A percentile compares a stretch with the other conserved stretches of the same genome.
Evolutionary conservation across 1,139 yeast genomes (phyloP).

Genomic region (Suhomyces terraborum): DNA sequence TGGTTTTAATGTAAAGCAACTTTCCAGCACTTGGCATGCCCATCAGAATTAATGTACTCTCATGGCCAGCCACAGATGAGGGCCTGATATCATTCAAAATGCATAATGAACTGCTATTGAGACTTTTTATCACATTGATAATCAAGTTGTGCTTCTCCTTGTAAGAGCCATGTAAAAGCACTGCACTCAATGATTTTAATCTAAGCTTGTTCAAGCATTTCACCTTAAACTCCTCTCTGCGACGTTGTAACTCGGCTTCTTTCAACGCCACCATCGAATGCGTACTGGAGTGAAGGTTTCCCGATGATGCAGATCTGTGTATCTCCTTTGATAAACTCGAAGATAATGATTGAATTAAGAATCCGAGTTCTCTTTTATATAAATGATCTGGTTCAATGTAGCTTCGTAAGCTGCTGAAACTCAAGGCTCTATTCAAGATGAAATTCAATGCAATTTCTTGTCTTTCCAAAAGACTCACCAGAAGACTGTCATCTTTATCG

Average conservation of each 20-base stretch:
- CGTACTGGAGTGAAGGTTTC: constrained; percentile 28
- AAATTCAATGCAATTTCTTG: constrained; percentile 40
- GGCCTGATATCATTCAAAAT: constrained; percentile 1
- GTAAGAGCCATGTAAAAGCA: constrained; percentile 35
- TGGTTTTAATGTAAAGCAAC: constrained; percentile 19
- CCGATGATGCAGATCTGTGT: constrained; percentile 29
- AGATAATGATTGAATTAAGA: constrained; percentile 27
- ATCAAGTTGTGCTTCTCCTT: constrained; percentile 34
- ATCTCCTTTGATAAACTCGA: constrained; percentile 29
- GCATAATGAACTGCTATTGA: constrained; percentile 8
- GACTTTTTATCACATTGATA: constrained; percentile 25
- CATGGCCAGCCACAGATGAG: constrained; percentile 10
- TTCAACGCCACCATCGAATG: constrained; percentile 20
- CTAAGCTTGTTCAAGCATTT: constrained; percentile 17
- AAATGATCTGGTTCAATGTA: constrained; percentile 22
- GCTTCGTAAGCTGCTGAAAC: constrained; percentile 24
- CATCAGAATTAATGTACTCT: constrained; percentile 20
- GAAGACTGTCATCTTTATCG: constrained; percentile 15
- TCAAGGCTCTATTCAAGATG: constrained; percentile 30
- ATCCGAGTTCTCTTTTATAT: constrained; percentile 25
- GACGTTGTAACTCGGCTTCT: constrained; percentile 17
- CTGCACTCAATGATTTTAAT: constrained; percentile 27
- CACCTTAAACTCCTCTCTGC: constrained; percentile 10
- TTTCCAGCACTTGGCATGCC: constrained; percentile 24
- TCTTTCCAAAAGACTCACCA: constrained; percentile 24